These are phyloP conservation scores for Primulina tabacum DNA, from an alignment of 257 asterid species.

Conservation along the genomic window DNA sequence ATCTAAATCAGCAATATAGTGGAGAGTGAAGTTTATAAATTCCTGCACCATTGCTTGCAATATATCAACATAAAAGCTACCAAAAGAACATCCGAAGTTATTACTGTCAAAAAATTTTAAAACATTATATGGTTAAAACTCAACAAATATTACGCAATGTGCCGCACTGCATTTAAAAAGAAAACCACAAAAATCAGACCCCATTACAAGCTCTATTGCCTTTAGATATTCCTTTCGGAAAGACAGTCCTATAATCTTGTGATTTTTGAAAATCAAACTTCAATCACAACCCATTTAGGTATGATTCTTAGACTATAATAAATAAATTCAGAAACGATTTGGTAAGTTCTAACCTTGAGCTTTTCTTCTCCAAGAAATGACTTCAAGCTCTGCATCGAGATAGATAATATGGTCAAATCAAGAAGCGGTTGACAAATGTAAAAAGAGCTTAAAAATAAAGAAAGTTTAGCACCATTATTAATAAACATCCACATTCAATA, in stretches of 20 bases:
- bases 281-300: not conserved
- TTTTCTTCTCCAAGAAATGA: conserved; percentile 82
- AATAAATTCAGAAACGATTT: conserved; percentile 1
- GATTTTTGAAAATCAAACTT: not conserved
- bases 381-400: conserved; percentile 76
- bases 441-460: not conserved
- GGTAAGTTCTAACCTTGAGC: conserved; percentile 61
- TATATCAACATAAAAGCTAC: conserved; percentile 19
- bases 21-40: conserved; percentile 85
- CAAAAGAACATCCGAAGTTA: not conserved
- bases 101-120: not conserved
- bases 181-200: conserved; percentile 7
- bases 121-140: not conserved
- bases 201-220: not conserved
- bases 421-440: conserved; percentile 20
- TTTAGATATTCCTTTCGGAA: too few species aligned
- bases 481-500: not conserved
- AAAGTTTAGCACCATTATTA: not conserved
- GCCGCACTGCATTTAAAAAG: conserved; percentile 3
- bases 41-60: conserved; percentile 59
- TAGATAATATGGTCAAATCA: conserved; percentile 22
- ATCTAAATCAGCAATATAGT: conserved; percentile 93
- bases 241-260: not conserved
- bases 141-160: not conserved
- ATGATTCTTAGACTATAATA: too few species aligned